Percentiles rank a stretch among this genome's conserved stretches.
Conservation (phyloP, 1,284 basidiomycete species). For the Pyrrhoderma noxium region DNA sequence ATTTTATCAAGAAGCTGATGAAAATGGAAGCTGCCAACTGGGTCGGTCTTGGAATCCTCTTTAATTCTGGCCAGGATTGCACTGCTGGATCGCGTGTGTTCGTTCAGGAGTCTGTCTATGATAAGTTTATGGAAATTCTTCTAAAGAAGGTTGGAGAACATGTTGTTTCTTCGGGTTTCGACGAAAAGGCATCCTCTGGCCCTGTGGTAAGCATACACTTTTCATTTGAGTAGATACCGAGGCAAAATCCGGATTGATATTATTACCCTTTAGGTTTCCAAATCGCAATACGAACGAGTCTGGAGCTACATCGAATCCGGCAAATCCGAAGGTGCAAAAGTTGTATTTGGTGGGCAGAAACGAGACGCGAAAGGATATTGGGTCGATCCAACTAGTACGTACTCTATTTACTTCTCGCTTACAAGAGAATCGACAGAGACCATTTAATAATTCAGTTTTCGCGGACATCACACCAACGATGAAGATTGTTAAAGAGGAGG, state of each 20-base stretch:
- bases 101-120: constrained; percentile 79
- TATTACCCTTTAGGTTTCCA: constrained; percentile 53
- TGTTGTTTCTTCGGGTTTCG: constrained; percentile 75
- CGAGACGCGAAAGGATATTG: constrained; percentile 63
- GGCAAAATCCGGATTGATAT: constrained; percentile 7
- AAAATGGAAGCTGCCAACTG: constrained; percentile 64
- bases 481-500: constrained; percentile 57
- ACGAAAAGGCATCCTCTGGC: constrained; percentile 68
- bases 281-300: constrained; percentile 82
- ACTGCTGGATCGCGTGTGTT: constrained; percentile 83
- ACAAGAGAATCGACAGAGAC: too few species aligned
- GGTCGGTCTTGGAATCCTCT: constrained; percentile 77
- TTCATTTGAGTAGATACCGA: not conserved
- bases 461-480: constrained; percentile 63
- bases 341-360: constrained; percentile 74
- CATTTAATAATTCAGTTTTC: constrained; percentile 46
- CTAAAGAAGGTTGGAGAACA: constrained; percentile 62
- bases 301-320: constrained; percentile 86
- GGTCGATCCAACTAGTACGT: constrained; percentile 70
- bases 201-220: constrained; percentile 54
- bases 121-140: constrained; percentile 70
- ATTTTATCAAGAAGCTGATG: not conserved
- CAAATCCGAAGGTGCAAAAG: constrained; percentile 76
- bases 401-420: not conserved
- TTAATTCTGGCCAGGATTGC: constrained; percentile 83